A percentile compares a stretch with the other conserved stretches of the same genome.
Evolutionary conservation across 148 eudicot genomes (phyloP).

Genomic region (Vaccinium vitisidaea): DNA sequence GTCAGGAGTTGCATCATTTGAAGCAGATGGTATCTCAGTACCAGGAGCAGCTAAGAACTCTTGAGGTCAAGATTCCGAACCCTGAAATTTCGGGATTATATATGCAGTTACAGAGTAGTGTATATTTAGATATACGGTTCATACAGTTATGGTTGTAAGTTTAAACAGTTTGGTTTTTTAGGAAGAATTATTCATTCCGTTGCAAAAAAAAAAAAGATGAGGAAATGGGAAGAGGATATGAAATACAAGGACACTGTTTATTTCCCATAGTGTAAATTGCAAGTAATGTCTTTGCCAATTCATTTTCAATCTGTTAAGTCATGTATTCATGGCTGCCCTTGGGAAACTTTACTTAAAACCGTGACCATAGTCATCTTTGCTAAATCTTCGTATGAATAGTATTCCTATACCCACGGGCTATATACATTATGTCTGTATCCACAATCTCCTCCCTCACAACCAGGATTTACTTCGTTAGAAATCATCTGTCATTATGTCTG

Average conservation of each 20-base stretch:
- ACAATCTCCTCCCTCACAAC: too few relatives aligned
- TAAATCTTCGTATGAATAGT: background rate
- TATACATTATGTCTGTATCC: background rate
- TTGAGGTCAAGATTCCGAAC: slow-evolving; percentile 52
- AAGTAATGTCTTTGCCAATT: background rate
- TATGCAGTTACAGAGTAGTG: background rate
- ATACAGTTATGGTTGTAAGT: background rate
- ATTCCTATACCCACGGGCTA: background rate
- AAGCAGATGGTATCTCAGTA: slow-evolving; percentile 77
- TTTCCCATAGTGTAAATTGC: background rate
- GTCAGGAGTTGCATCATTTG: slow-evolving; percentile 61
- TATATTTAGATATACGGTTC: background rate
- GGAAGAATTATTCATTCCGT: background rate
- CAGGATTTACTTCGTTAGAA: background rate
- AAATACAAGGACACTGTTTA: background rate
- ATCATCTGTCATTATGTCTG: too few relatives aligned
- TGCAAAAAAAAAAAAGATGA: background rate
- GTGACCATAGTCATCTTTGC: background rate
- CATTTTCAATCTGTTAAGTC: background rate
- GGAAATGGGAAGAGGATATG: background rate
- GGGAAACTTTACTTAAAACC: background rate
- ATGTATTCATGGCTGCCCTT: background rate
- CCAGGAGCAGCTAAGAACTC: slow-evolving; percentile 79
- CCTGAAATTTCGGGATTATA: background rate
- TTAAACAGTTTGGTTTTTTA: background rate